phyloP scores from a whole-genome alignment of 805 yeast species.

The Candida nemodendra region DNA sequence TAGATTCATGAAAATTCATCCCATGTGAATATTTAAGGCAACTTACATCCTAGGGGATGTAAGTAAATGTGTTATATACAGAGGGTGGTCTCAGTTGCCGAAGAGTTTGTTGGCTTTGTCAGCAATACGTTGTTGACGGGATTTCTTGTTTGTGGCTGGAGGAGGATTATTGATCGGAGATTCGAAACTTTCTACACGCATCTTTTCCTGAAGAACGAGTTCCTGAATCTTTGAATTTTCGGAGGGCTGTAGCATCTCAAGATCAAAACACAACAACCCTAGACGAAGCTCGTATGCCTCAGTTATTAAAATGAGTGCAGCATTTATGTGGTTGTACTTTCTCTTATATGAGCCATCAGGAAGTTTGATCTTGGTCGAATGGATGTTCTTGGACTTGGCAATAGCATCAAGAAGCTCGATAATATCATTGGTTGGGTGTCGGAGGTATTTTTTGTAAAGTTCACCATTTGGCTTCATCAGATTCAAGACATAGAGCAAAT shows the following conservation, averaged over 20 bases:
- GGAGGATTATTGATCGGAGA: neutral
- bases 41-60: no score
- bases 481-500: constrained; percentile 71
- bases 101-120: constrained; percentile 8
- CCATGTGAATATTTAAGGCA: no score
- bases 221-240: constrained; percentile 6
- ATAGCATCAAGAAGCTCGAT: constrained; percentile 51
- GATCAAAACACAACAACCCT: constrained; percentile 34
- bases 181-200: constrained; percentile 6
- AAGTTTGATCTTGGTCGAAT: constrained; percentile 25
- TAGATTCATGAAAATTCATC: no score
- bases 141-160: constrained; percentile 1
- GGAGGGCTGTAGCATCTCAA: constrained; percentile 9
- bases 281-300: constrained; percentile 58
- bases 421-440: constrained; percentile 71
- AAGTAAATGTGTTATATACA: constrained; percentile 3
- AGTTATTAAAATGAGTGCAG: constrained; percentile 63
- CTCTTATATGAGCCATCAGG: constrained; percentile 40
- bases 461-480: constrained; percentile 49
- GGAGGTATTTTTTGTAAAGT: constrained; percentile 45
- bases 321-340: constrained; percentile 36
- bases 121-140: constrained; percentile 4
- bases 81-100: neutral
- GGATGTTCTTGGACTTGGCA: constrained; percentile 38
- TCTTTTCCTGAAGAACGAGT: constrained; percentile 11